Base-by-base conservation (phyloP, 371 early-diverging fungal species). In the Neoconidiobolus thromboides region DNA sequence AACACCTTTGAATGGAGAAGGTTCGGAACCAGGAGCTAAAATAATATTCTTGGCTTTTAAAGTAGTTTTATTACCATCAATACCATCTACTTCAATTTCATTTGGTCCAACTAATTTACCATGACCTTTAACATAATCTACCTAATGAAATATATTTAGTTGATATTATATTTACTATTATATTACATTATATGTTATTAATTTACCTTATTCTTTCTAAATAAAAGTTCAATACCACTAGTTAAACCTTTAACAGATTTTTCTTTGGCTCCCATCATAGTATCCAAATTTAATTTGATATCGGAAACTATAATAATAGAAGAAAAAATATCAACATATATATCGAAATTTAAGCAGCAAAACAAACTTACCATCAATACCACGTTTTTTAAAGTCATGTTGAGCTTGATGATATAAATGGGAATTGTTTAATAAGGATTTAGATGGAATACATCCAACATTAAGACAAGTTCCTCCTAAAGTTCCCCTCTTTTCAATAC, bases 371-470 rank as follows among this genome's bases (percentile, higher is more conserved):
- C 84, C 76, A 64, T 93, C 91, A 62, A 97, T 95, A 66, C 97
- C 97, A 67, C 96, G 89, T 68, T 79, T 77, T 69, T 81, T 82
- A 64, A 95, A 82, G 47, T 86, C 88, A 69, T 97, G 94, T 67
- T 87, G 72, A 54, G 96, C 87, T 71, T 84, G 77, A 70, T 97
- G 96, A 71, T 84, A 93, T 56, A 94, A 77, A 79, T 97, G 96
- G 43, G 96, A 90, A 82, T 96, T 95, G 84, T 97, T 81, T 69
- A 97, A 82, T 71, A 97, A 83, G 61, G 97, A 87, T 77, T 97
- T 97, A 63, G 96, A 96, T 43, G 98, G 98, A 73, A 97, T 97
- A 78, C 97, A 97, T 50, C 98, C 98, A 49, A 96, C 95, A 71
- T 97, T 97, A 66, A 97, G 74, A 75, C 98, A 97, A 47, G 98